Evolutionary conservation across 768 basidiomycete genomes (phyloP).

Genomic region (Mycena galericulata): DNA sequence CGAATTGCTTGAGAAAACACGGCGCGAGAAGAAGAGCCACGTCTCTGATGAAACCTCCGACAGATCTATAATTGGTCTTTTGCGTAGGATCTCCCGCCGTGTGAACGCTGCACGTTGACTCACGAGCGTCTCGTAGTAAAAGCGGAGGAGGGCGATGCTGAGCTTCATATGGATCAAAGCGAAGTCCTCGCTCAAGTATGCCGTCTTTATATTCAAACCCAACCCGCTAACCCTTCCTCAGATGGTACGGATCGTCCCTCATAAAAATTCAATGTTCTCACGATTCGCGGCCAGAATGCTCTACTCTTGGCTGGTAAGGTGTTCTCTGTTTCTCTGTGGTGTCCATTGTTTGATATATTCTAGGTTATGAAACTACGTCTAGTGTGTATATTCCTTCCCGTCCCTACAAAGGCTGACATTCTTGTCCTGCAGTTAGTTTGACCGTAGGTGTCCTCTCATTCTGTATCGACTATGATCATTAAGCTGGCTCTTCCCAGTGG

Average conservation of each 20-base stretch:
- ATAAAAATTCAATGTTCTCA: not conserved
- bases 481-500: constrained; percentile 38
- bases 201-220: not conserved
- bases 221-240: not conserved
- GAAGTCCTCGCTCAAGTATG: constrained; percentile 47
- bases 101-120: not conserved
- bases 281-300: constrained; percentile 43
- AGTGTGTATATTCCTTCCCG: constrained; percentile 37
- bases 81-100: not conserved
- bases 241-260: not conserved
- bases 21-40: constrained; percentile 29
- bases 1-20: constrained; percentile 24
- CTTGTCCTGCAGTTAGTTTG: constrained; percentile 35
- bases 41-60: constrained; percentile 25
- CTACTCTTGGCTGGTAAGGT: constrained; percentile 45
- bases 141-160: constrained; percentile 31
- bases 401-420: not conserved
- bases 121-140: constrained; percentile 26
- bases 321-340: not conserved
- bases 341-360: constrained; percentile 20
- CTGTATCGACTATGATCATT: not conserved
- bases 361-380: constrained; percentile 57
- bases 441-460: constrained; percentile 18
- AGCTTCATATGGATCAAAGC: constrained; percentile 37
- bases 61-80: constrained; percentile 31